These are phyloP conservation scores for Cenchrus fungigraminus DNA, from an alignment of 176 grass and related monocot species.

Conservation along the genomic window DNA sequence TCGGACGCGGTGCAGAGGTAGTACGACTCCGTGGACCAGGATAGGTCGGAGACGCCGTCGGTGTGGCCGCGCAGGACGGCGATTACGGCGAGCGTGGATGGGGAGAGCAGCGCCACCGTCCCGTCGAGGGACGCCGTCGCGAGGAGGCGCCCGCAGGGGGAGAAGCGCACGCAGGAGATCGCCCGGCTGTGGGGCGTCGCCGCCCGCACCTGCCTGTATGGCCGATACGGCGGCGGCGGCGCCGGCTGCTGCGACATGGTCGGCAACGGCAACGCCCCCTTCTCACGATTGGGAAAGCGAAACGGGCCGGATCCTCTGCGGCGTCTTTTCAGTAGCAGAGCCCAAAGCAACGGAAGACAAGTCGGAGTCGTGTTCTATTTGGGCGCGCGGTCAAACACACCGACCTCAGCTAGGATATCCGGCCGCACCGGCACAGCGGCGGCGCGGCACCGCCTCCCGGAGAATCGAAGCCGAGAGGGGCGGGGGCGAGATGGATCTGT, in stretches of 20 bases:
- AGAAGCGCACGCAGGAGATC: conserved; percentile 91
- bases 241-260: conserved; percentile 43
- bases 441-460: conserved; percentile 22
- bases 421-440: not conserved
- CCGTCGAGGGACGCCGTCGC: conserved; percentile 88
- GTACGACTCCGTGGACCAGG: conserved; percentile 82
- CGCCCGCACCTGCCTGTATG: conserved; percentile 59
- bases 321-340: not conserved
- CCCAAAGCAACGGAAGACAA: not conserved
- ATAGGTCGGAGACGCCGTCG: conserved; percentile 77
- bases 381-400: not conserved
- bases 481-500: conserved; percentile 70
- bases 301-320: conserved; percentile 6
- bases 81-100: conserved; percentile 59
- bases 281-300: not conserved
- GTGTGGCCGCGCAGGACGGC: conserved; percentile 67
- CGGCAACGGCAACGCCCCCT: not conserved
- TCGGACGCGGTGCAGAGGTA: conserved; percentile 96
- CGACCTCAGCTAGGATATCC: not conserved
- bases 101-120: conserved; percentile 68
- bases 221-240: conserved; percentile 54
- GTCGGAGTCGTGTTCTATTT: not conserved
- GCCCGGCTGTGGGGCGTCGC: conserved; percentile 63
- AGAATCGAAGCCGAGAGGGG: not conserved
- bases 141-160: conserved; percentile 81